Percentiles rank a stretch among this genome's conserved stretches.
Conservation (phyloP, 2,329 filamentous ascomycete genomes). For the Beauveria scarabaeidicola region DNA sequence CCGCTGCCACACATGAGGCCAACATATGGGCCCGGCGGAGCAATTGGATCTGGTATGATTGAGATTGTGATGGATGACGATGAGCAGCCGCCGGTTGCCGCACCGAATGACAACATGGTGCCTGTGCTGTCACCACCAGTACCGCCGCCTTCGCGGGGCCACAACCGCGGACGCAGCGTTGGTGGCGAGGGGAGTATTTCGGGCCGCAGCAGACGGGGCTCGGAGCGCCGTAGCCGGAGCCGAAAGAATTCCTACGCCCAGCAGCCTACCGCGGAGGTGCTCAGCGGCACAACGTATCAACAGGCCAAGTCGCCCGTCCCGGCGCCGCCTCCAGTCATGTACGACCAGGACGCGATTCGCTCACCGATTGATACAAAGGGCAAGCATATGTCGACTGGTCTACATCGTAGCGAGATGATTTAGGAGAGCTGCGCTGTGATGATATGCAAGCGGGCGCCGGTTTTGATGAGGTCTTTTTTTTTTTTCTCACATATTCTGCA, state of each 20-base stretch:
- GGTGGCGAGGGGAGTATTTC: constrained; percentile 43
- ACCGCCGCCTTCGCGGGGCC: constrained; percentile 33
- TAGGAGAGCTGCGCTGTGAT: constrained; percentile 21
- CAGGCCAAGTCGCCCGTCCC: constrained; percentile 1
- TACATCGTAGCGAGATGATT: constrained; percentile 49
- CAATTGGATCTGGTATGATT: constrained; percentile 47
- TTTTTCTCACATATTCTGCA: not conserved
- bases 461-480: not conserved
- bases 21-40: constrained; percentile 35
- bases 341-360: constrained; percentile 28
- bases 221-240: constrained; percentile 51
- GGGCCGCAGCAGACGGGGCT: constrained; percentile 47
- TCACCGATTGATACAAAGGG: constrained; percentile 24
- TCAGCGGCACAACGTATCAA: constrained; percentile 6
- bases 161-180: constrained; percentile 49
- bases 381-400: constrained; percentile 40
- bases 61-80: constrained; percentile 60
- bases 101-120: constrained; percentile 34
- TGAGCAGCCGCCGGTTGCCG: constrained; percentile 27
- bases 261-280: not conserved
- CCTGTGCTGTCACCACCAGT: constrained; percentile 37
- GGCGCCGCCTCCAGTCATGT: constrained; percentile 27
- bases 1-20: constrained; percentile 40
- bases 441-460: not conserved
- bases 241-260: constrained; percentile 31